Percentiles rank a stretch among this genome's conserved stretches.
Evolutionary conservation across 495 filamentous ascomycete genomes (phyloP).

Genomic region (Penicillium fimorum): DNA sequence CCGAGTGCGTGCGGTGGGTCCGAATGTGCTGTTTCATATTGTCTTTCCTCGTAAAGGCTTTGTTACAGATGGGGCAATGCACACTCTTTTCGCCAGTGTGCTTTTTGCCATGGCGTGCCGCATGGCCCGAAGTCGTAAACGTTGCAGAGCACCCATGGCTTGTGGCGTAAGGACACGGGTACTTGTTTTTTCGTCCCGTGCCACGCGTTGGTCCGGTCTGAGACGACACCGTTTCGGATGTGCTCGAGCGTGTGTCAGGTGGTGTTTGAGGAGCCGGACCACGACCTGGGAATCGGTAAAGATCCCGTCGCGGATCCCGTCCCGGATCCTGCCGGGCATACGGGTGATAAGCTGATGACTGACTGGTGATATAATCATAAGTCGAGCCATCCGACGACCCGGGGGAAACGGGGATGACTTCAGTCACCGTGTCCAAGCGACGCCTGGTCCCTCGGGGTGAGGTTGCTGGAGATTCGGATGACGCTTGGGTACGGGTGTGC

Average conservation of each 20-base stretch:
- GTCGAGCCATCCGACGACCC: slow-evolving; percentile 41
- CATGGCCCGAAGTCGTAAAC: slow-evolving; percentile 94
- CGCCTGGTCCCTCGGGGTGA: slow-evolving; percentile 29
- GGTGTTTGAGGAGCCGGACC: slow-evolving; percentile 27
- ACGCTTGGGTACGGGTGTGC: slow-evolving; percentile 24
- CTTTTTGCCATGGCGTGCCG: slow-evolving; percentile 94
- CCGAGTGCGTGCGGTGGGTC: slow-evolving; percentile 61
- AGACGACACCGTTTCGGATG: slow-evolving; percentile 28
- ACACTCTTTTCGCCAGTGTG: slow-evolving; percentile 96
- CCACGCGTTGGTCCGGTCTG: slow-evolving; percentile 18
- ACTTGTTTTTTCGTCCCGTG: slow-evolving; percentile 50
- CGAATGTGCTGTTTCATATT: slow-evolving; percentile 98
- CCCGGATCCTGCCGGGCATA: slow-evolving; percentile 27
- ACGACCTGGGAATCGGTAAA: slow-evolving; percentile 17
- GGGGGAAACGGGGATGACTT: slow-evolving; percentile 32
- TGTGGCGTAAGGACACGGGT: slow-evolving; percentile 57
- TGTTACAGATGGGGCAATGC: slow-evolving; percentile 82
- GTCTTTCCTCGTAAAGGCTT: slow-evolving; percentile 93
- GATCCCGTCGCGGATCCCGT: slow-evolving; percentile 21
- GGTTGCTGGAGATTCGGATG: slow-evolving; percentile 30
- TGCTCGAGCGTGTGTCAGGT: slow-evolving; percentile 29
- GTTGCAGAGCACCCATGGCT: slow-evolving; percentile 72
- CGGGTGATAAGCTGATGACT: slow-evolving; percentile 28
- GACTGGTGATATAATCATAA: slow-evolving; percentile 39
- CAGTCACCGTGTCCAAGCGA: slow-evolving; percentile 30